Evolutionary conservation across 768 basidiomycete genomes (phyloP).

Genomic region (Dentipellis sp.): DNA sequence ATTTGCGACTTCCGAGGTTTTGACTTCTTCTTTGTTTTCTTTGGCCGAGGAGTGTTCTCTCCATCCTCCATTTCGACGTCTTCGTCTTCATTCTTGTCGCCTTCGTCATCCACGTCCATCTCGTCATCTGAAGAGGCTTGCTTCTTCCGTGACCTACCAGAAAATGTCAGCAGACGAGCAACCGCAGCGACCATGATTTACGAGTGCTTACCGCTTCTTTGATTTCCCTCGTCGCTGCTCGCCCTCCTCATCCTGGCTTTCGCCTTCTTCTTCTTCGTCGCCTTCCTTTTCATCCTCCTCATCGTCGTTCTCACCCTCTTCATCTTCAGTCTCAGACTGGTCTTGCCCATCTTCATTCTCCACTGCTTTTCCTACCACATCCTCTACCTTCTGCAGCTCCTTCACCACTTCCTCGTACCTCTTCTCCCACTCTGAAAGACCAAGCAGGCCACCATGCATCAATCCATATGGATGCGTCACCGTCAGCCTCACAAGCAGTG

Average conservation of each 20-base stretch:
- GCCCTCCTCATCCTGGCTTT: constrained; percentile 18
- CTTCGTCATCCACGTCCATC: constrained; percentile 49
- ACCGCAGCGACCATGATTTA: not conserved
- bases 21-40: constrained; percentile 26
- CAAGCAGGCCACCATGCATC: constrained; percentile 76
- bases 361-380: constrained; percentile 45
- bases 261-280: constrained; percentile 5
- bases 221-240: constrained; percentile 19
- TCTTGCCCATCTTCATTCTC: constrained; percentile 16
- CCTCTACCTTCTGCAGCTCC: constrained; percentile 66
- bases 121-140: constrained; percentile 26
- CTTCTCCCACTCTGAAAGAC: constrained; percentile 61
- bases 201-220: not conserved
- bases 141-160: not conserved
- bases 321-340: constrained; percentile 19
- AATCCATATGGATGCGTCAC: constrained; percentile 83
- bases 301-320: constrained; percentile 21
- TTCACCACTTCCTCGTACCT: constrained; percentile 53
- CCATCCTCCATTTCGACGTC: constrained; percentile 10
- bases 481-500: constrained; percentile 65
- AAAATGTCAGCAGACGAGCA: not conserved
- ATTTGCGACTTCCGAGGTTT: constrained; percentile 46
- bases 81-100: constrained; percentile 26
- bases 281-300: constrained; percentile 21
- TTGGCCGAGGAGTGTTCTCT: not conserved